These are phyloP conservation scores for Nemania abortiva DNA, from an alignment of 2,329 filamentous ascomycete species.

Conservation along the genomic window DNA sequence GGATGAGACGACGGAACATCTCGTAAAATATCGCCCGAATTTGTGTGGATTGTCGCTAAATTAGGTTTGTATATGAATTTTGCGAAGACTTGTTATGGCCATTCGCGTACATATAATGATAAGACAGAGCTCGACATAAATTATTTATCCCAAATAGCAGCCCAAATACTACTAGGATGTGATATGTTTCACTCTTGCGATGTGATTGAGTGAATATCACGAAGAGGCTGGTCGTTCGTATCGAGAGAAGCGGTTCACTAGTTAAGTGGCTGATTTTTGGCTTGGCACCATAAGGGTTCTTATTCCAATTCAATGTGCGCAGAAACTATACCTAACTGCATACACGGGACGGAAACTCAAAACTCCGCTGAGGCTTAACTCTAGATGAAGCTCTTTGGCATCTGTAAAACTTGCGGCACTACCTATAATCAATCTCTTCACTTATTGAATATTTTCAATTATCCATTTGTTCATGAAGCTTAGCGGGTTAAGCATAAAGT, in stretches of 20 bases:
- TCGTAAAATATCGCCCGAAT: background rate
- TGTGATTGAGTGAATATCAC: no score
- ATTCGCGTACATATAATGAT: background rate
- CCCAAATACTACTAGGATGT: no score
- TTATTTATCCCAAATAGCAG: background rate
- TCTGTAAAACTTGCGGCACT: no score
- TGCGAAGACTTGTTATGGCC: background rate
- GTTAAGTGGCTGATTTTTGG: background rate
- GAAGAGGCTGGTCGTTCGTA: no score
- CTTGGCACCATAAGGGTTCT: background rate
- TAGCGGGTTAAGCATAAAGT: no score
- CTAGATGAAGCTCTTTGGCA: background rate
- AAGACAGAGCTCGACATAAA: background rate
- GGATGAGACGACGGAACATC: background rate
- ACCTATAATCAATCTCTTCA: no score
- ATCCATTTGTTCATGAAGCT: no score
- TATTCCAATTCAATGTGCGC: background rate
- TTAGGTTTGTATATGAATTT: conserved; percentile 2
- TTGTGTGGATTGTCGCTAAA: background rate
- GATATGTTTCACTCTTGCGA: no score
- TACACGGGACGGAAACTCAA: background rate
- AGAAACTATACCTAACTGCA: background rate
- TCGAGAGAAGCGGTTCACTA: no score
- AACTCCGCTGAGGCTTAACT: background rate
- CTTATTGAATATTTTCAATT: no score